A percentile compares a stretch with the other conserved stretches of the same genome.
These are phyloP conservation scores for Mycena rosella DNA, from an alignment of 768 basidiomycete genomes.

Conservation along the genomic window DNA sequence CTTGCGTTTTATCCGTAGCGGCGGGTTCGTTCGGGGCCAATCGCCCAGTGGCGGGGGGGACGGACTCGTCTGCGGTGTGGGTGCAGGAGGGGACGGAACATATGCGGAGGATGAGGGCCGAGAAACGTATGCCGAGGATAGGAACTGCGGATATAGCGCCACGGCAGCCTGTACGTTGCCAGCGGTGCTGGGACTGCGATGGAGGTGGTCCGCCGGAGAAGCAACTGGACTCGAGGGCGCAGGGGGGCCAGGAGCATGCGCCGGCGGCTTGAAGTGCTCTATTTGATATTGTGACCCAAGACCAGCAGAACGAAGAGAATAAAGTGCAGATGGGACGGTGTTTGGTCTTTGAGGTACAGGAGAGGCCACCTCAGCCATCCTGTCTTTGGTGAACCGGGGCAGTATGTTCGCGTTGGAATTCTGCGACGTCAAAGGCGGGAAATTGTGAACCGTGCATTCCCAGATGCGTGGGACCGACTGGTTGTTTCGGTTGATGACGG, in stretches of 20 bases:
- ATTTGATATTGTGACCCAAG: constrained; percentile 34
- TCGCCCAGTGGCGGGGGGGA: constrained; percentile 33
- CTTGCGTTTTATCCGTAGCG: constrained; percentile 33
- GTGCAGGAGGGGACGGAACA: constrained; percentile 15
- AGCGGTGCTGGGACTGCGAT: constrained; percentile 20
- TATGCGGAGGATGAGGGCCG: constrained; percentile 29
- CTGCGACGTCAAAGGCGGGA: constrained; percentile 27
- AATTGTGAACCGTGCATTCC: constrained; percentile 34
- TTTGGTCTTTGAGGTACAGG: constrained; percentile 26
- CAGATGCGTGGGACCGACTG: constrained; percentile 33
- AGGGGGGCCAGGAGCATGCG: neutral
- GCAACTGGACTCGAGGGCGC: constrained; percentile 21
- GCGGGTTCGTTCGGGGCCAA: constrained; percentile 33
- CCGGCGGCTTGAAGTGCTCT: constrained; percentile 33
- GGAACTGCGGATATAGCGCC: constrained; percentile 33
- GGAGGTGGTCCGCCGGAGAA: constrained; percentile 26
- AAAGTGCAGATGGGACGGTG: constrained; percentile 25
- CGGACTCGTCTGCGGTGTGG: neutral
- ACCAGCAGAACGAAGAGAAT: constrained; percentile 29
- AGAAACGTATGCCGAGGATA: constrained; percentile 26
- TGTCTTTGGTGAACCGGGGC: constrained; percentile 30
- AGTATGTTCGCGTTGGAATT: constrained; percentile 7
- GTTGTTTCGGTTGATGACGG: constrained; percentile 27
- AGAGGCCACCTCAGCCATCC: constrained; percentile 23
- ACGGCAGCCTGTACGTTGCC: constrained; percentile 27